Evolutionary conservation across 2,329 filamentous ascomycete species (phyloP).

Genomic region (Hirsutella minnesotensis): DNA sequence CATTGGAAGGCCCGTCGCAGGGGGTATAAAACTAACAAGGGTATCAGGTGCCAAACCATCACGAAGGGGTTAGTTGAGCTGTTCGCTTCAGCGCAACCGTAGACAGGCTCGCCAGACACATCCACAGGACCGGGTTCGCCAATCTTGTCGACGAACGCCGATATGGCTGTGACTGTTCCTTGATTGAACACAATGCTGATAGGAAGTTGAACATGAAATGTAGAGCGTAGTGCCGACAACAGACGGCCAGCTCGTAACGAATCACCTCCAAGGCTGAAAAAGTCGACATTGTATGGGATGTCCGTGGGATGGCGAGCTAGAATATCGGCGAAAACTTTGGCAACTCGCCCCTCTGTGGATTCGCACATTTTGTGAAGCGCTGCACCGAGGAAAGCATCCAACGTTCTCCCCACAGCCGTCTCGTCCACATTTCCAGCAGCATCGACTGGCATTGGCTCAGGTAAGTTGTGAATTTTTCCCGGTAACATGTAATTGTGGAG

Average conservation of each 20-base stretch:
- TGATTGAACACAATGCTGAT: constrained; percentile 39
- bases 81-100: constrained; percentile 23
- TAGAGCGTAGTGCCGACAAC: constrained; percentile 35
- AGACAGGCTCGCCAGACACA: constrained; percentile 12
- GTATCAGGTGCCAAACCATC: constrained; percentile 37
- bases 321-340: constrained; percentile 31
- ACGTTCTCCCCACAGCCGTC: constrained; percentile 19
- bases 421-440: constrained; percentile 20
- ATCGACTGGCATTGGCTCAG: constrained; percentile 21
- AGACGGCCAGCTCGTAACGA: constrained; percentile 40
- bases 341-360: constrained; percentile 24
- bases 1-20: constrained; percentile 38
- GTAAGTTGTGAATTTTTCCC: constrained; percentile 20
- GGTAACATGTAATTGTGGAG: constrained; percentile 27
- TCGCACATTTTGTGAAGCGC: constrained; percentile 11
- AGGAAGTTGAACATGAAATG: constrained; percentile 35
- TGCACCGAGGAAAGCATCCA: constrained; percentile 13
- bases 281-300: constrained; percentile 29
- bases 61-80: constrained; percentile 38
- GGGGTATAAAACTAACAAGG: constrained; percentile 36
- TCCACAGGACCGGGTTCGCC: constrained; percentile 4
- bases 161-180: constrained; percentile 29
- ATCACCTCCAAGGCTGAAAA: constrained; percentile 41
- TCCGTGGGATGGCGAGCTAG: constrained; percentile 26
- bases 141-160: constrained; percentile 23